Evolutionary conservation across 352 stramenopile genomes (phyloP).

Genomic region (Bremia lactucae): DNA sequence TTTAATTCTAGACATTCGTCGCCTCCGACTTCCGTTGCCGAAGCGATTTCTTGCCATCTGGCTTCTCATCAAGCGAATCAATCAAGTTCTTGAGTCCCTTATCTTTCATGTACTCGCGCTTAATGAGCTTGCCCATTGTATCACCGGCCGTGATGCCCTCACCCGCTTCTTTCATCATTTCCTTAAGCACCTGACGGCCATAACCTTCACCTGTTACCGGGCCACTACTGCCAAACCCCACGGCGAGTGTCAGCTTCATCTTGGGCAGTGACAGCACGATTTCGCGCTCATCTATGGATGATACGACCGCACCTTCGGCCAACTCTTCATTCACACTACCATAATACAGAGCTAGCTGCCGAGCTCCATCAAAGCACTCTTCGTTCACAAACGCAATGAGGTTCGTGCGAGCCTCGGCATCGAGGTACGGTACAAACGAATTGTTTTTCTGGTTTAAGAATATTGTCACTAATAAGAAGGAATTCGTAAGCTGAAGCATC

Average conservation of each 20-base stretch:
- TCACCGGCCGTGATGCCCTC: constrained; percentile 47
- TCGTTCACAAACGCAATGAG: constrained; percentile 70
- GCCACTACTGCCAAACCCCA: constrained; percentile 70
- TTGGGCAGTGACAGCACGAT: constrained; percentile 64
- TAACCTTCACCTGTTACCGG: constrained; percentile 69
- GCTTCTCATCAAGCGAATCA: constrained; percentile 24
- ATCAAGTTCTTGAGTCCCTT: constrained; percentile 35
- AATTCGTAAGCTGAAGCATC: constrained; percentile 88
- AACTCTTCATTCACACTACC: constrained; percentile 73
- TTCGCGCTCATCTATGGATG: constrained; percentile 78
- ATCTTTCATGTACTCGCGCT: constrained; percentile 53
- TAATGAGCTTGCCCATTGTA: constrained; percentile 73
- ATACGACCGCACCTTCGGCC: constrained; percentile 39
- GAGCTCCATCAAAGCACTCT: constrained; percentile 62
- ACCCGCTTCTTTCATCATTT: constrained; percentile 55
- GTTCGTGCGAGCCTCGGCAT: constrained; percentile 57
- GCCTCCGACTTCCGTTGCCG: constrained; percentile 34
- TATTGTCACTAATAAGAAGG: constrained; percentile 72
- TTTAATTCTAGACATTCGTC: constrained; percentile 13
- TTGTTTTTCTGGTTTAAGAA: constrained; percentile 57
- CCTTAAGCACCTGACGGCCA: constrained; percentile 47
- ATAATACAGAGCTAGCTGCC: constrained; percentile 73
- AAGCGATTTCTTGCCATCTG: constrained; percentile 20
- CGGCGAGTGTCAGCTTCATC: constrained; percentile 73
- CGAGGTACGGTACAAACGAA: constrained; percentile 64